These are phyloP conservation scores for Hypomontagnella submonticulosa DNA, from an alignment of 495 filamentous ascomycete species.

Conservation along the genomic window DNA sequence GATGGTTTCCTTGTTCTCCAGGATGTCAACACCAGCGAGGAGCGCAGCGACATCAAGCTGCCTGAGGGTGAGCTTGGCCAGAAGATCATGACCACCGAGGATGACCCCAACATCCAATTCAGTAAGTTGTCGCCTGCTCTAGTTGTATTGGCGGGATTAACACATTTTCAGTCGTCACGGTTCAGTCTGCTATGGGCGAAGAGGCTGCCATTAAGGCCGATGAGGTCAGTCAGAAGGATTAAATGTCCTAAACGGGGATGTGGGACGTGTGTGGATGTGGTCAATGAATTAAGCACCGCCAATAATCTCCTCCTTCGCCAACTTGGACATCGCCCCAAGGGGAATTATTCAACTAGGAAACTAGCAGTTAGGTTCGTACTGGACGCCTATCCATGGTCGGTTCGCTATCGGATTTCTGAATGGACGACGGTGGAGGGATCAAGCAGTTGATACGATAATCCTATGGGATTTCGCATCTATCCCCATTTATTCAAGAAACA, in stretches of 20 bases:
- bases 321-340: conserved; percentile 36
- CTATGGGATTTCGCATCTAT: conserved; percentile 31
- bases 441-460: conserved; percentile 31
- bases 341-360: conserved; percentile 32
- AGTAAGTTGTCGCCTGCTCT: conserved; percentile 70
- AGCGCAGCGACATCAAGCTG: conserved; percentile 81
- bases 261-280: conserved; percentile 23
- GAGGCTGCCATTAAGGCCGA: conserved; percentile 93
- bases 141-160: conserved; percentile 34
- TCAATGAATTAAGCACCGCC: conserved; percentile 19
- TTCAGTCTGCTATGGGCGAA: conserved; percentile 96
- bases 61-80: conserved; percentile 90
- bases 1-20: conserved; percentile 89
- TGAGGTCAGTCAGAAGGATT: conserved; percentile 62
- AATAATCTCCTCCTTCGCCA: conserved; percentile 24
- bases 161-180: conserved; percentile 75
- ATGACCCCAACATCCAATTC: conserved; percentile 74
- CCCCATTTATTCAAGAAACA: conserved; percentile 32
- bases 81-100: conserved; percentile 74
- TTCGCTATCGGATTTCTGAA: conserved; percentile 25
- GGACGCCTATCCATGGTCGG: conserved; percentile 20
- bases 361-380: conserved; percentile 30
- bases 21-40: conserved; percentile 83
- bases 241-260: conserved; percentile 31
- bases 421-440: conserved; percentile 25